These are phyloP conservation scores for Candida patagonica DNA, from an alignment of 805 yeast genomes.

Conservation along the genomic window DNA sequence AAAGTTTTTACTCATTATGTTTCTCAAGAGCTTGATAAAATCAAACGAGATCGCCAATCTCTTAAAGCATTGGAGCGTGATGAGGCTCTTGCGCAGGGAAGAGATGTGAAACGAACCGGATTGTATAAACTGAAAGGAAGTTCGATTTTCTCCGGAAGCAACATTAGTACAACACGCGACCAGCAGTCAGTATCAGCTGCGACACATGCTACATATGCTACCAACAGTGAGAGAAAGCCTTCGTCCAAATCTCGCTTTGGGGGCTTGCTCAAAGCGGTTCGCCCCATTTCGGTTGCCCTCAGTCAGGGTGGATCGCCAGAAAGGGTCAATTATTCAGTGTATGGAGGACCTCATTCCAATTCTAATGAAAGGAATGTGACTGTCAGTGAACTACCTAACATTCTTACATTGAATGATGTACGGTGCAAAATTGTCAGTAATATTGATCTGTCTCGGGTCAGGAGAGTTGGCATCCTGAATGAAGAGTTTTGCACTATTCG, in stretches of 20 bases:
- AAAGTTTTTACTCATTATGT: slow-evolving; percentile 41
- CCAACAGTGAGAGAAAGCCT: slow-evolving; percentile 2
- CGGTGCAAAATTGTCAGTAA: slow-evolving; percentile 42
- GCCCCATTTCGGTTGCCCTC: slow-evolving; percentile 33
- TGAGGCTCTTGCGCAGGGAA: too few relatives aligned
- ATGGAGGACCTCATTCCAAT: too few relatives aligned
- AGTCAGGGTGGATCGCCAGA: slow-evolving; percentile 11
- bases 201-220: neutral
- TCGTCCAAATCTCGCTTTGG: slow-evolving; percentile 28
- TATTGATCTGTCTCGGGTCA: slow-evolving; percentile 38
- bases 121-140: slow-evolving; percentile 1
- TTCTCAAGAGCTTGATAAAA: slow-evolving; percentile 41
- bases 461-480: slow-evolving; percentile 1
- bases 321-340: neutral
- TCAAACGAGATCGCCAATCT: slow-evolving; percentile 43
- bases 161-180: neutral
- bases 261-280: slow-evolving; percentile 30
- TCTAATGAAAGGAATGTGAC: slow-evolving; percentile 37
- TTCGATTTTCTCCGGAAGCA: neutral
- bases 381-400: slow-evolving; percentile 53
- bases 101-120: slow-evolving; percentile 9
- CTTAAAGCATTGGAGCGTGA: slow-evolving; percentile 29
- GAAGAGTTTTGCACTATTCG: slow-evolving; percentile 23
- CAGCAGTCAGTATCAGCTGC: neutral
- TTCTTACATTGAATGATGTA: slow-evolving; percentile 29